These are phyloP conservation scores for Nymphaea colorata DNA, from an alignment of 164 flowering plant species.

Conservation along the genomic window DNA sequence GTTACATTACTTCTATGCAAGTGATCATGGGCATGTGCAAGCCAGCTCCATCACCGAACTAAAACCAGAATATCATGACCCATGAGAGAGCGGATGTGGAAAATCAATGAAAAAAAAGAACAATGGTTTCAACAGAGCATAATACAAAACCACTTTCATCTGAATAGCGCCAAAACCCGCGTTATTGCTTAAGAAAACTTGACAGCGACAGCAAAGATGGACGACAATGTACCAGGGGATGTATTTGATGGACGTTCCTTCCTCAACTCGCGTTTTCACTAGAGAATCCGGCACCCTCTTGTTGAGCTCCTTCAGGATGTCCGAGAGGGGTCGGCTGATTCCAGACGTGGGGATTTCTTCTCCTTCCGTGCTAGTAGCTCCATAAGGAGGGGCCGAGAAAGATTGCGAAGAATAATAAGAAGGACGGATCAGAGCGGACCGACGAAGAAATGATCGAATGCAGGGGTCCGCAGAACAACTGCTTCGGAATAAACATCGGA, in stretches of 20 bases:
- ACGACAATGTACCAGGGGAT: conserved; percentile 58
- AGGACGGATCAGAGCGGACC: background rate
- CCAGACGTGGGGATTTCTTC: conserved; percentile 42
- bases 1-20: too few species aligned
- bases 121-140: too few species aligned
- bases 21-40: too few species aligned
- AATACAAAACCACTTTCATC: background rate
- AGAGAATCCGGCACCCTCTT: conserved; percentile 70
- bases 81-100: background rate
- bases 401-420: background rate
- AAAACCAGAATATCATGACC: background rate
- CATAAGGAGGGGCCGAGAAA: background rate
- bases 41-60: too few species aligned
- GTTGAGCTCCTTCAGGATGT: conserved; percentile 65
- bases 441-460: background rate
- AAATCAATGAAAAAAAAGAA: background rate
- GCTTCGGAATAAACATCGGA: background rate
- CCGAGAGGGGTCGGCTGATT: conserved; percentile 64
- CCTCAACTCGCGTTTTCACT: conserved; percentile 42
- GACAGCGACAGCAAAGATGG: background rate
- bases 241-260: conserved; percentile 53
- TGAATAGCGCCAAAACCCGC: background rate
- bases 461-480: background rate
- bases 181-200: background rate
- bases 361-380: conserved; percentile 2